These are phyloP conservation scores for Ceratobasidium sp. DNA, from an alignment of 1,284 basidiomycete genomes.

Conservation along the genomic window DNA sequence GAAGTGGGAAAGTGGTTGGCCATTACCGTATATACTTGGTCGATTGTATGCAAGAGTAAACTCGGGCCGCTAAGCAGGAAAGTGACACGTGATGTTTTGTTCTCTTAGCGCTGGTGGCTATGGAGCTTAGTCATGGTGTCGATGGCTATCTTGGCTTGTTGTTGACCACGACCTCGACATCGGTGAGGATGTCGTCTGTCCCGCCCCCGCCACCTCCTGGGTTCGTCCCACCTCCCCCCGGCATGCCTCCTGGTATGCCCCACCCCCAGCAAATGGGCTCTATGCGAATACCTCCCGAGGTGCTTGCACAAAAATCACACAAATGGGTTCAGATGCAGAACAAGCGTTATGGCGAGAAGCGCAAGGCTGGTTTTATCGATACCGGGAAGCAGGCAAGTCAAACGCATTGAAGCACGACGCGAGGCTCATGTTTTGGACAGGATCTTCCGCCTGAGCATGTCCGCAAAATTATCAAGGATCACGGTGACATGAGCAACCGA, in stretches of 20 bases:
- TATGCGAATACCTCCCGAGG: constrained; percentile 72
- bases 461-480: constrained; percentile 97
- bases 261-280: constrained; percentile 44
- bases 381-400: constrained; percentile 86
- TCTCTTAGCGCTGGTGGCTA: neutral
- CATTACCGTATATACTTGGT: too few relatives aligned
- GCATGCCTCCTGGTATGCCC: constrained; percentile 52
- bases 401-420: constrained; percentile 31
- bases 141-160: neutral
- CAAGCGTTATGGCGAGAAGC: constrained; percentile 88
- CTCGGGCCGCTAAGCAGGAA: too few relatives aligned
- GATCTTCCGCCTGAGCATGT: constrained; percentile 93
- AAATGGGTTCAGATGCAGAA: constrained; percentile 95
- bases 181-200: constrained; percentile 40
- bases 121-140: constrained; percentile 7
- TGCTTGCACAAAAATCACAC: constrained; percentile 83
- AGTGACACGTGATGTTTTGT: neutral
- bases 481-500: constrained; percentile 95
- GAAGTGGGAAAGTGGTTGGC: too few relatives aligned
- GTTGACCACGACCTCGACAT: constrained; percentile 31
- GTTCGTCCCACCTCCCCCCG: constrained; percentile 60
- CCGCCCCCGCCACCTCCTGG: constrained; percentile 47
- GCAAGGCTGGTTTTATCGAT: constrained; percentile 87
- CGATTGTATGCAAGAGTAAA: too few relatives aligned
- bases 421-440: constrained; percentile 53